These are phyloP conservation scores for Emergomyces africanus DNA, from an alignment of 2,329 filamentous ascomycete species.

Conservation along the genomic window DNA sequence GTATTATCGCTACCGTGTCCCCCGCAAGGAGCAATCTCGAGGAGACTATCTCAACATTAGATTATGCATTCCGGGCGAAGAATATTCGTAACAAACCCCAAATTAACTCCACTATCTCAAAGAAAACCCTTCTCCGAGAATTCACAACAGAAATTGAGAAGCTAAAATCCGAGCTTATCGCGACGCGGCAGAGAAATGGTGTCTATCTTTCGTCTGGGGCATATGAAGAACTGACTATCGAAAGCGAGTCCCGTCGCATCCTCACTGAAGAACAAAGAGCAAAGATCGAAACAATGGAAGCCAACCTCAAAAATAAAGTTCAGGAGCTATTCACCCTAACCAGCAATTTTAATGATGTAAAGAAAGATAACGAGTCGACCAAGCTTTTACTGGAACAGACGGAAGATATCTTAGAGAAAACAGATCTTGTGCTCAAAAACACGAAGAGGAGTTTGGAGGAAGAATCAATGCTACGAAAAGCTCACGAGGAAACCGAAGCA, in stretches of 20 bases:
- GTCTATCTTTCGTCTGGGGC: conserved; percentile 83
- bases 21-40: conserved; percentile 91
- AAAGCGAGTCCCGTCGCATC: conserved; percentile 85
- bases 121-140: conserved; percentile 81
- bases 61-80: conserved; percentile 96
- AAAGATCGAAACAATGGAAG: conserved; percentile 84
- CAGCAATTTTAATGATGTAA: conserved; percentile 73
- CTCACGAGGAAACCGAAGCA: conserved; percentile 74
- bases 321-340: conserved; percentile 83
- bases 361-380: conserved; percentile 77
- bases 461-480: conserved; percentile 66
- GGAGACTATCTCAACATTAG: conserved; percentile 94
- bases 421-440: conserved; percentile 66
- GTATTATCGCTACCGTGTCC: conserved; percentile 94
- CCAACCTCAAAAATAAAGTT: conserved; percentile 80
- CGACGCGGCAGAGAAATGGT: conserved; percentile 83
- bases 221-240: conserved; percentile 81
- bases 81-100: conserved; percentile 98
- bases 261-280: conserved; percentile 84
- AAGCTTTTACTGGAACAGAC: conserved; percentile 62
- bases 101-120: conserved; percentile 80
- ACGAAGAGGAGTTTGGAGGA: conserved; percentile 67
- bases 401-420: conserved; percentile 70
- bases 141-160: conserved; percentile 90
- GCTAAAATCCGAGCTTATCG: conserved; percentile 84